Conservation (phyloP, 2,329 filamentous ascomycete species). For the Mycosphaerella arachidis region DNA sequence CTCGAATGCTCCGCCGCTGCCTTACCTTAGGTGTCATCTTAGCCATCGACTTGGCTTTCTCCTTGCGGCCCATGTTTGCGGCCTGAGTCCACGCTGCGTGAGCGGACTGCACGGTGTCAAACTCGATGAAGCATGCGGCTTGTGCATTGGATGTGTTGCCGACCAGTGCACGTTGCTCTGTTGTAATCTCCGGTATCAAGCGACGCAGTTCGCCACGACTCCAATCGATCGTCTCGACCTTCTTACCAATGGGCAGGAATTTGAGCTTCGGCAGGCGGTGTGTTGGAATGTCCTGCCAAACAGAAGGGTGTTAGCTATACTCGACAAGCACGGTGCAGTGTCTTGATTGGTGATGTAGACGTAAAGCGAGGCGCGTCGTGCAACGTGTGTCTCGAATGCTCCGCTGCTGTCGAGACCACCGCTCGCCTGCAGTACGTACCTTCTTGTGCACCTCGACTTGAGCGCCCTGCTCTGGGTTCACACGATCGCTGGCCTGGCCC, state of each 20-base stretch:
- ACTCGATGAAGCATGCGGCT: slow-evolving; percentile 82
- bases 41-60: slow-evolving; percentile 7
- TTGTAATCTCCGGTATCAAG: slow-evolving; percentile 65
- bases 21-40: slow-evolving; percentile 33
- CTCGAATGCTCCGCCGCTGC: no score
- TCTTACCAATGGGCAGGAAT: slow-evolving; percentile 67
- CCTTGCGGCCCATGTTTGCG: neutral
- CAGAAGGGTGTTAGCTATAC: no score
- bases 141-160: slow-evolving; percentile 62
- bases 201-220: slow-evolving; percentile 69
- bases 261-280: slow-evolving; percentile 52
- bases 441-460: slow-evolving; percentile 51
- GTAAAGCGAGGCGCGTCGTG: no score
- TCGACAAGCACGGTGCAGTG: no score
- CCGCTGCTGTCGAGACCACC: no score
- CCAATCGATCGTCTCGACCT: slow-evolving; percentile 89
- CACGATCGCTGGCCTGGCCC: neutral
- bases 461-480: slow-evolving; percentile 19
- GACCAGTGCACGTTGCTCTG: slow-evolving; percentile 62
- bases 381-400: no score
- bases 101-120: slow-evolving; percentile 72
- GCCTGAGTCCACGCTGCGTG: slow-evolving; percentile 68
- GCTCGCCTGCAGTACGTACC: no score
- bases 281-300: slow-evolving; percentile 58
- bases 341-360: no score